Base-by-base conservation (phyloP, 208 protist genomes). In the Wallacemonas sp. region DNA sequence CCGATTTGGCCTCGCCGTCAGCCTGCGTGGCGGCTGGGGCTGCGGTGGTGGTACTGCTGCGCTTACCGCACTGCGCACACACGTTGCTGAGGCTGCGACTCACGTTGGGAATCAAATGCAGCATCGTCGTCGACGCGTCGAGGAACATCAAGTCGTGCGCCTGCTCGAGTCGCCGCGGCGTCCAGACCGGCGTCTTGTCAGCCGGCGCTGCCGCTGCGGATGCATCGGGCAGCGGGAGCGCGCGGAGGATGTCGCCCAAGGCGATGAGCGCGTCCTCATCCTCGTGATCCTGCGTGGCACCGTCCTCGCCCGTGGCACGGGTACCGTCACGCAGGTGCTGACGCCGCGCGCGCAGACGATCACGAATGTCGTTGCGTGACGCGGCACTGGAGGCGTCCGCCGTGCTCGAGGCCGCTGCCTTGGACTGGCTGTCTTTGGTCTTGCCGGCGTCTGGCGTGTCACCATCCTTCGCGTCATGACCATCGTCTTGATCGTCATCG, bases 121-220 rank as follows among this genome's bases (percentile, higher is more conserved):
- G 49, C 76, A 91, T 74, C 23, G 82, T 70, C 24, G 82, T 89
- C 19, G 85, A 91, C 17, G 88, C 85, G 44, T 94, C 88, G 17
- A 94, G 68, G 61, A 94, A 94, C 85, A 94, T 88, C 34, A 94
- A 61, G 41, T 94, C 82, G 11, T 82, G 74, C 58, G 85, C 81
- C 34, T 88, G 81, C 61, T 85, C 72, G 24, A 82, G 14, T 27
- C 80, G 66, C 26, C 67, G 73, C 2, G 61, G 41, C 23, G 77
- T 75, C 85, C 88, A 94, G 33, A 62, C 39, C 12, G 85, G 54
- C 14, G 36, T 52, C 26, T 58, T 68, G 16, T 41, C n/a, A 27
- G 44, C 12, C 30, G 46, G 11, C 30, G 19, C 30, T 14, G 55
- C 21, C 24, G 21, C 21, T 16, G 9, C 27, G 8, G 14, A 23